Evolutionary conservation across 805 yeast genomes (phyloP).

Genomic region (Yarrowia bubula): DNA sequence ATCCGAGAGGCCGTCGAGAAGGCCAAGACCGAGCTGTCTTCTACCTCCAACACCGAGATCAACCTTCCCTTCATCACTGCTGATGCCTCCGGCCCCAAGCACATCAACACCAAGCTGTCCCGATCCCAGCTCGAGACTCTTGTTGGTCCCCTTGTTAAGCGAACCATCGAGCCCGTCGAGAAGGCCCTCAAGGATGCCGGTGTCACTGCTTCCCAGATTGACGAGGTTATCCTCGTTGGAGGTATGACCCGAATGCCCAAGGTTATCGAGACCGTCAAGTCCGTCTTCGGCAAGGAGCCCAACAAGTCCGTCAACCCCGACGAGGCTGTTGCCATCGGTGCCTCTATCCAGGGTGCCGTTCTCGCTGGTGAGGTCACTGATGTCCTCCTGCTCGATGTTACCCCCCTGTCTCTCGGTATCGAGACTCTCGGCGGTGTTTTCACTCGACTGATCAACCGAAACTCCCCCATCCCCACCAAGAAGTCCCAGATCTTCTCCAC

Average conservation of each 20-base stretch:
- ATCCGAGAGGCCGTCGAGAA: slow-evolving; percentile 85
- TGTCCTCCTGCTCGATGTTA: slow-evolving; percentile 83
- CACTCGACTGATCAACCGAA: slow-evolving; percentile 85
- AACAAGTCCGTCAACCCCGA: slow-evolving; percentile 93
- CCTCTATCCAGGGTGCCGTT: slow-evolving; percentile 97
- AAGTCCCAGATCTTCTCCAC: slow-evolving; percentile 95
- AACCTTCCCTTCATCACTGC: slow-evolving; percentile 86
- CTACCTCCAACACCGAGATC: slow-evolving; percentile 67
- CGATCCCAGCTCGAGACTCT: slow-evolving; percentile 66
- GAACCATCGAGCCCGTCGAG: slow-evolving; percentile 72
- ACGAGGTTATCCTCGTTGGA: slow-evolving; percentile 83
- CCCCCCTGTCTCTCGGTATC: slow-evolving; percentile 89
- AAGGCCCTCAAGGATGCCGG: slow-evolving; percentile 82
- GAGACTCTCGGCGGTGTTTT: slow-evolving; percentile 98
- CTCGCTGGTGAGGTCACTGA: slow-evolving; percentile 93
- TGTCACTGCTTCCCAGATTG: slow-evolving; percentile 59
- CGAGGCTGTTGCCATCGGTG: slow-evolving; percentile 94
- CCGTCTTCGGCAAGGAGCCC: slow-evolving; percentile 77
- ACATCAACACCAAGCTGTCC: slow-evolving; percentile 65
- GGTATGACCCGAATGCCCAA: slow-evolving; percentile 94
- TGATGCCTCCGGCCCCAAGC: slow-evolving; percentile 79
- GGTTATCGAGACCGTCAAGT: slow-evolving; percentile 72
- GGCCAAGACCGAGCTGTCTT: slow-evolving; percentile 84
- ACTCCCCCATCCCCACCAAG: slow-evolving; percentile 96
- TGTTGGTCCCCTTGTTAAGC: slow-evolving; percentile 68